Conservation (phyloP, 106 monocot species). For the Ottelia alismoides region DNA sequence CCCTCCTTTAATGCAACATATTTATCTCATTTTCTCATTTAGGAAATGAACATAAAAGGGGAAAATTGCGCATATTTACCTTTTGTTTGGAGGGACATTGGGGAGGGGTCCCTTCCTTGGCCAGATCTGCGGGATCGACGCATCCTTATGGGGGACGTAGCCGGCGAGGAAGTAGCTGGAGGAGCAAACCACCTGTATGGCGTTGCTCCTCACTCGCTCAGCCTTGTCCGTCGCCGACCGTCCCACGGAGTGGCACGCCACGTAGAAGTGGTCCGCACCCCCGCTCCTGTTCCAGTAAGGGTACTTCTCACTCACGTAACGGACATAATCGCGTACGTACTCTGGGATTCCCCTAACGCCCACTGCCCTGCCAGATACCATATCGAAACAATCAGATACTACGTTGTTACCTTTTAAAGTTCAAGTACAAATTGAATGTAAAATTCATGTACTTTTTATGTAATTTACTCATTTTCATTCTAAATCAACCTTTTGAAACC, state of each 20-base stretch:
- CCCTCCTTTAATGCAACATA: no score
- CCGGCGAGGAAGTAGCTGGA: conserved; percentile 16
- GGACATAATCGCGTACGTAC: neutral
- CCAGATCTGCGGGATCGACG: conserved; percentile 16
- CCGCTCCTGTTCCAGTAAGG: conserved; percentile 15
- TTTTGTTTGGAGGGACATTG: neutral
- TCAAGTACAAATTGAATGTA: no score
- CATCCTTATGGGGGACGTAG: conserved; percentile 15
- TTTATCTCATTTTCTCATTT: no score
- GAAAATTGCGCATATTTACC: conserved; percentile 1
- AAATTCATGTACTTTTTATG: no score
- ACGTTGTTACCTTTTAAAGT: no score
- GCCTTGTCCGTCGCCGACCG: conserved; percentile 14
- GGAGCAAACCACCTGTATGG: conserved; percentile 17
- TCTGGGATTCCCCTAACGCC: neutral
- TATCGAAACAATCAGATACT: no score
- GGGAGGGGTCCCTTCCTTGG: conserved; percentile 8
- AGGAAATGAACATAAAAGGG: neutral
- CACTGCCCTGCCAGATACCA: conserved; percentile 26
- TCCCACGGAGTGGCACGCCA: conserved; percentile 16
- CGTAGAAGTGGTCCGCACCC: conserved; percentile 17
- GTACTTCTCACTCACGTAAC: conserved; percentile 1
- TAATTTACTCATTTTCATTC: no score
- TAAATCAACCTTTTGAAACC: no score
- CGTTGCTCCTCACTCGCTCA: conserved; percentile 6